These are phyloP conservation scores for Copromyces sp. DNA, from an alignment of 495 filamentous ascomycete genomes.

Conservation along the genomic window DNA sequence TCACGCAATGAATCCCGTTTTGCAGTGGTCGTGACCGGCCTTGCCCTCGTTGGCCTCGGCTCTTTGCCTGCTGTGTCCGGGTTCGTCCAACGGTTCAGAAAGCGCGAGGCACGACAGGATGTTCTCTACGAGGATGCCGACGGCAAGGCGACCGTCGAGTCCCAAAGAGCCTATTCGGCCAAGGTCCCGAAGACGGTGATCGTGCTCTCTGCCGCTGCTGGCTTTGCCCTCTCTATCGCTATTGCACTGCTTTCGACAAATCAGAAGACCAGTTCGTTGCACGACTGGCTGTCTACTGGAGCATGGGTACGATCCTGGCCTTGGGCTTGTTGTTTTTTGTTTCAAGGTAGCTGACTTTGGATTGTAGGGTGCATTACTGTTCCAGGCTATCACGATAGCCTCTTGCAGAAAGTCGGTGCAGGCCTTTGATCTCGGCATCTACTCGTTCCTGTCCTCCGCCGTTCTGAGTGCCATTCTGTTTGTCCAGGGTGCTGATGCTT, in stretches of 20 bases:
- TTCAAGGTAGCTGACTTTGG: slow-evolving; percentile 9
- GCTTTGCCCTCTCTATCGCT: slow-evolving; percentile 35
- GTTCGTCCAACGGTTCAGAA: slow-evolving; percentile 18
- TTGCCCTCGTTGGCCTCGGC: slow-evolving; percentile 24
- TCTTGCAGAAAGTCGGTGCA: slow-evolving; percentile 34
- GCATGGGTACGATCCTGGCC: slow-evolving; percentile 35
- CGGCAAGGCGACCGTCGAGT: slow-evolving; percentile 48
- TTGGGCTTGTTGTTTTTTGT: background rate
- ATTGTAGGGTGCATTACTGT: slow-evolving; percentile 29
- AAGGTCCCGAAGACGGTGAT: slow-evolving; percentile 38
- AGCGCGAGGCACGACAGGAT: slow-evolving; percentile 23
- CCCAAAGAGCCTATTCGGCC: slow-evolving; percentile 42
- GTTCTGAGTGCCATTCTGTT: slow-evolving; percentile 29
- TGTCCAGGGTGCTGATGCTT: slow-evolving; percentile 27
- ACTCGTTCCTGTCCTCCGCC: slow-evolving; percentile 32
- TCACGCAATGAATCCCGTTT: slow-evolving; percentile 22
- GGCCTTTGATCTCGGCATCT: slow-evolving; percentile 38
- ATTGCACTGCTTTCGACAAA: slow-evolving; percentile 31
- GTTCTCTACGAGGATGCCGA: slow-evolving; percentile 51
- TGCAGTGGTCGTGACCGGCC: slow-evolving; percentile 23
- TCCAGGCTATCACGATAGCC: slow-evolving; percentile 36
- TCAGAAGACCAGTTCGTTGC: slow-evolving; percentile 16
- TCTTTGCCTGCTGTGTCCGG: slow-evolving; percentile 27
- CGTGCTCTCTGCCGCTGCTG: slow-evolving; percentile 33
- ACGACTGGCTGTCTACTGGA: slow-evolving; percentile 31